phyloP scores from a whole-genome alignment of 2,329 filamentous ascomycete genomes.

The Botrytis medusae region DNA sequence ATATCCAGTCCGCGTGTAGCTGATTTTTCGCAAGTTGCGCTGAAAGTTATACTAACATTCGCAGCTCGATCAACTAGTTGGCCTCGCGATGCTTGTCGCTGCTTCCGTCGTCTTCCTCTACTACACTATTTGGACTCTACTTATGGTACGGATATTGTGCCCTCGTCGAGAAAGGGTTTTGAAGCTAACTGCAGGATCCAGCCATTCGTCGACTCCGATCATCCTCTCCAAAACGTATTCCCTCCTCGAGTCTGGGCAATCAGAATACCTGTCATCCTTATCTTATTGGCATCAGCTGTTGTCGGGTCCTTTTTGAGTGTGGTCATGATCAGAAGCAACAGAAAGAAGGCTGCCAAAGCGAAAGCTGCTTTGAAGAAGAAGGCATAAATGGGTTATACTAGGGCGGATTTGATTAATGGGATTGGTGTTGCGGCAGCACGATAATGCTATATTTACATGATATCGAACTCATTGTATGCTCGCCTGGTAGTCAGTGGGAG shows the following conservation, averaged over 20 bases:
- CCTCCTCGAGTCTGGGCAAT: slow-evolving; percentile 98
- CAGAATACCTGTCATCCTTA: slow-evolving; percentile 94
- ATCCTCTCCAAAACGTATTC: slow-evolving; percentile 92
- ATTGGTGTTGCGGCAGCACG: slow-evolving; percentile 2
- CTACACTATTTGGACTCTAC: slow-evolving; percentile 95
- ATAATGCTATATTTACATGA: background rate
- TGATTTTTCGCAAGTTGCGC: background rate
- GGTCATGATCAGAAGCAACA: slow-evolving; percentile 98
- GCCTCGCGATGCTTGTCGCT: slow-evolving; percentile 73
- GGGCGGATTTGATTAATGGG: background rate
- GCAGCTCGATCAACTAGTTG: slow-evolving; percentile 86
- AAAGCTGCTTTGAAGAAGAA: slow-evolving; percentile 86
- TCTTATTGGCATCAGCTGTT: slow-evolving; percentile 86
- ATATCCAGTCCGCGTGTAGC: background rate
- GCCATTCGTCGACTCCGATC: slow-evolving; percentile 96
- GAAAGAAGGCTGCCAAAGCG: slow-evolving; percentile 94
- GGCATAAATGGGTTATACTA: slow-evolving; percentile 53
- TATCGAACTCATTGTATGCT: background rate
- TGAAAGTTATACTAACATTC: slow-evolving; percentile 24
- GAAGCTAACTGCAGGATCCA: slow-evolving; percentile 43
- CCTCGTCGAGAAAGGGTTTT: background rate
- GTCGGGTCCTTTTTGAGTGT: slow-evolving; percentile 94
- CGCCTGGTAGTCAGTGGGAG: background rate
- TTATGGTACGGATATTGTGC: slow-evolving; percentile 69
- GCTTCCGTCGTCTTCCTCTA: slow-evolving; percentile 77